Percentiles rank a stretch among this genome's conserved stretches.
phyloP scores from a whole-genome alignment of 2,329 filamentous ascomycete species.

The Nothopassalora personata region DNA sequence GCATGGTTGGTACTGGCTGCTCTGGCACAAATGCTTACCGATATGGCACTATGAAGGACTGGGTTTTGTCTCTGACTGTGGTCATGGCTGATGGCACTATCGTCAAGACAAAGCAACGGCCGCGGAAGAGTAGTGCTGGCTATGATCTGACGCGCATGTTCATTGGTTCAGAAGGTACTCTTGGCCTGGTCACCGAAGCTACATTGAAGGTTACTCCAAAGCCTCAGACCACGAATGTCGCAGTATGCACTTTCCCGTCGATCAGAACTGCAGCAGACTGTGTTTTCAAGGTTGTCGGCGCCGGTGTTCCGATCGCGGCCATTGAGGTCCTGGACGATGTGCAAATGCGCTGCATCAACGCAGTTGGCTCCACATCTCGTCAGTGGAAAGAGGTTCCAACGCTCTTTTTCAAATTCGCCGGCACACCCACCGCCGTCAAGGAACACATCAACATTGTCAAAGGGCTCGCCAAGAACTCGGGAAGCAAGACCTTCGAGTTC shows the following conservation, averaged over 20 bases:
- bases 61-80: conserved; percentile 81
- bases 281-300: conserved; percentile 71
- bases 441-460: conserved; percentile 70
- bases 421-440: conserved; percentile 63
- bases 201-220: conserved; percentile 79
- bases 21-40: conserved; percentile 83
- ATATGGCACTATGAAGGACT: conserved; percentile 92
- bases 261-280: conserved; percentile 72
- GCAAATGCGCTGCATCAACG: conserved; percentile 73
- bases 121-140: conserved; percentile 82
- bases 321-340: conserved; percentile 89
- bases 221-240: conserved; percentile 74
- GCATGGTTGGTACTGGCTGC: conserved; percentile 75
- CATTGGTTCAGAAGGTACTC: conserved; percentile 84
- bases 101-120: conserved; percentile 81
- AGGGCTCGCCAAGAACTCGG: conserved; percentile 53
- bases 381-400: conserved; percentile 66
- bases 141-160: conserved; percentile 89
- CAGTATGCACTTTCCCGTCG: conserved; percentile 60
- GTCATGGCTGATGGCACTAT: conserved; percentile 86
- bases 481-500: conserved; percentile 65
- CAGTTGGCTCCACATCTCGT: conserved; percentile 58
- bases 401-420: conserved; percentile 70
- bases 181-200: conserved; percentile 86
- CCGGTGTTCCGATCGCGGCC: conserved; percentile 81